These are phyloP conservation scores for Dothideomycetes sp. DNA, from an alignment of 2,329 filamentous ascomycete genomes.

Conservation along the genomic window DNA sequence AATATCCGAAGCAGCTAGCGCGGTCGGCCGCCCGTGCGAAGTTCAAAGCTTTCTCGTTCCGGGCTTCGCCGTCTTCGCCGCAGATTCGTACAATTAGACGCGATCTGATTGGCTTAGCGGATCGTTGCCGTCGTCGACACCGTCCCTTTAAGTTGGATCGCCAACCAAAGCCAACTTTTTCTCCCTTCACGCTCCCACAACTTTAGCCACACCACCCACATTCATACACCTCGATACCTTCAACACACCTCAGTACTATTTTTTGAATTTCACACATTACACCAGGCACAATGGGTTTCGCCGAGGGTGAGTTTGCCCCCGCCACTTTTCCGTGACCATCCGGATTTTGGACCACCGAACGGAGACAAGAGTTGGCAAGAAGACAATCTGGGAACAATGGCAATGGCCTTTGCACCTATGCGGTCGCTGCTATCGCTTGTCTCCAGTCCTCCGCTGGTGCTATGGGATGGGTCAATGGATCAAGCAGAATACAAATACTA, in stretches of 20 bases:
- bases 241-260: slow-evolving; percentile 8
- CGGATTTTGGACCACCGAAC: too few relatives aligned
- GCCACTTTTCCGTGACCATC: too few relatives aligned
- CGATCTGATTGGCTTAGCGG: not conserved
- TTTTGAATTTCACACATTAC: too few relatives aligned
- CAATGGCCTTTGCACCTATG: too few relatives aligned
- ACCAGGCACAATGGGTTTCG: slow-evolving; percentile 26
- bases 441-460: too few relatives aligned
- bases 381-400: too few relatives aligned
- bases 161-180: slow-evolving; percentile 9
- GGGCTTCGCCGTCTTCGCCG: too few relatives aligned
- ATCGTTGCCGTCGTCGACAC: not conserved
- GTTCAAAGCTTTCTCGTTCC: not conserved
- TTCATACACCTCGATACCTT: slow-evolving; percentile 9
- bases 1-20: too few relatives aligned
- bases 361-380: too few relatives aligned
- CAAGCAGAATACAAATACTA: not conserved
- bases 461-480: not conserved
- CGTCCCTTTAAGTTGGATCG: not conserved
- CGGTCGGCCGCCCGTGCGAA: not conserved
- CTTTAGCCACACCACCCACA: slow-evolving; percentile 2
- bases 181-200: slow-evolving; percentile 1
- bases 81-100: not conserved
- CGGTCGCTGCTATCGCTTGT: too few relatives aligned
- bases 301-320: slow-evolving; percentile 19